phyloP scores from a whole-genome alignment of 805 yeast species.

The Barnettozyma vustinii region DNA sequence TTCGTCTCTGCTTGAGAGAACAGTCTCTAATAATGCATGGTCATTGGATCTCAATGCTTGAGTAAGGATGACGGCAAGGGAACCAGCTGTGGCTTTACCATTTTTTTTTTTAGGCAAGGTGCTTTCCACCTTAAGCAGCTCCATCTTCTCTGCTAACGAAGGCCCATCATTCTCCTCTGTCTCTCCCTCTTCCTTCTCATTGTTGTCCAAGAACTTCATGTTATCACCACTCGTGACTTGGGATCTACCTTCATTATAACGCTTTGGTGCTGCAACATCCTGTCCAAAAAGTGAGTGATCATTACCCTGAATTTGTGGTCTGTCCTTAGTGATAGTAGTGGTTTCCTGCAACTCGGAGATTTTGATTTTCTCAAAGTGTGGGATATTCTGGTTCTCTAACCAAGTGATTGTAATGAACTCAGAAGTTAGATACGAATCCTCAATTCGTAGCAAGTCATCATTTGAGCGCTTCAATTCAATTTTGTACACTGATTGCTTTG shows the following conservation, averaged over 20 bases:
- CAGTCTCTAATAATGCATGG: slow-evolving; percentile 78
- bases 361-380: slow-evolving; percentile 49
- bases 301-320: slow-evolving; percentile 36
- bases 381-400: slow-evolving; percentile 55
- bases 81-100: slow-evolving; percentile 60
- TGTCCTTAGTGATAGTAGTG: slow-evolving; percentile 28
- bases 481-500: slow-evolving; percentile 44
- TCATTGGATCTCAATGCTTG: slow-evolving; percentile 90
- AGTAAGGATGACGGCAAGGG: slow-evolving; percentile 75
- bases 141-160: slow-evolving; percentile 51
- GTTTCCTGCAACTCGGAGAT: slow-evolving; percentile 36
- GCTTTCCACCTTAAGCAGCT: slow-evolving; percentile 27
- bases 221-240: slow-evolving; percentile 61
- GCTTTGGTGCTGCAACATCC: slow-evolving; percentile 48
- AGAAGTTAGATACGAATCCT: slow-evolving; percentile 28
- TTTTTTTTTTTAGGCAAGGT: slow-evolving; percentile 29
- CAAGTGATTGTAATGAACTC: slow-evolving; percentile 46
- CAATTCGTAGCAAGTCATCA: slow-evolving; percentile 22
- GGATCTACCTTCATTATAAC: slow-evolving; percentile 57
- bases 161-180: slow-evolving; percentile 37
- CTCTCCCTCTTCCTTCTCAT: slow-evolving; percentile 35
- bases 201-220: slow-evolving; percentile 47
- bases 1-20: slow-evolving; percentile 52
- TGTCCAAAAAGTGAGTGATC: slow-evolving; percentile 36
- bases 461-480: slow-evolving; percentile 45